Evolutionary conservation across 2,329 filamentous ascomycete genomes (phyloP).

Genomic region (Neofusicoccum kwambonambiense): DNA sequence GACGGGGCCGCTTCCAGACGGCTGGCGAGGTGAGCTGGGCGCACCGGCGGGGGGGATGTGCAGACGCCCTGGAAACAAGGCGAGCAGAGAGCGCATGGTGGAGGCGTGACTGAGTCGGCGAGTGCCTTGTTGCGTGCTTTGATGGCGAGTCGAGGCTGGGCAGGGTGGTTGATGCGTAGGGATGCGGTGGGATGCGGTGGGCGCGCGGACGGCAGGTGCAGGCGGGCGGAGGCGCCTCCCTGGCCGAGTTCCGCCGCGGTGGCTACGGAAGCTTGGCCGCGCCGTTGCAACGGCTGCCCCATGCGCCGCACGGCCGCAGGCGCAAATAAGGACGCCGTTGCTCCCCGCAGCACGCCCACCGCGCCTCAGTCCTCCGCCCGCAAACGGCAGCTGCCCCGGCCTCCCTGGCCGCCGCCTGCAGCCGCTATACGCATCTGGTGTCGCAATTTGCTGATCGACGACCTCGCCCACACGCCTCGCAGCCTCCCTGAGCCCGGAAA

Average conservation of each 20-base stretch:
- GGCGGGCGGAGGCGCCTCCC: not conserved
- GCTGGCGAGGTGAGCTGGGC: not conserved
- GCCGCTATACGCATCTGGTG: not conserved
- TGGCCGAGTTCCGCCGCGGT: not conserved
- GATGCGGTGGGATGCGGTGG: too few relatives aligned
- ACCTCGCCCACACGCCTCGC: not conserved
- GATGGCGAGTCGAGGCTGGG: not conserved
- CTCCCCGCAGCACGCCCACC: not conserved
- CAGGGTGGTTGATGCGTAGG: too few relatives aligned
- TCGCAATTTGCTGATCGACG: constrained; percentile 7
- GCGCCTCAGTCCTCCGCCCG: not conserved
- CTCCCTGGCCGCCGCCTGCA: not conserved
- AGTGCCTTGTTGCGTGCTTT: not conserved
- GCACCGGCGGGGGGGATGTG: not conserved
- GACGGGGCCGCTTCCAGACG: constrained; percentile 9
- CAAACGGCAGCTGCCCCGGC: not conserved
- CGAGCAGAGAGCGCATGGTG: constrained; percentile 1
- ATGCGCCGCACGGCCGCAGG: not conserved
- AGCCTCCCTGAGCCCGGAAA: not conserved
- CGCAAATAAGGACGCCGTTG: not conserved
- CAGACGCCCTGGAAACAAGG: not conserved
- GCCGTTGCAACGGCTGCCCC: not conserved
- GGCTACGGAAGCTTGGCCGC: not conserved
- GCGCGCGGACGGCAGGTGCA: not conserved
- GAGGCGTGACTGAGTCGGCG: not conserved